Conservation (phyloP, 257 asterid genomes). For the Nyctanthes arbortristis region DNA sequence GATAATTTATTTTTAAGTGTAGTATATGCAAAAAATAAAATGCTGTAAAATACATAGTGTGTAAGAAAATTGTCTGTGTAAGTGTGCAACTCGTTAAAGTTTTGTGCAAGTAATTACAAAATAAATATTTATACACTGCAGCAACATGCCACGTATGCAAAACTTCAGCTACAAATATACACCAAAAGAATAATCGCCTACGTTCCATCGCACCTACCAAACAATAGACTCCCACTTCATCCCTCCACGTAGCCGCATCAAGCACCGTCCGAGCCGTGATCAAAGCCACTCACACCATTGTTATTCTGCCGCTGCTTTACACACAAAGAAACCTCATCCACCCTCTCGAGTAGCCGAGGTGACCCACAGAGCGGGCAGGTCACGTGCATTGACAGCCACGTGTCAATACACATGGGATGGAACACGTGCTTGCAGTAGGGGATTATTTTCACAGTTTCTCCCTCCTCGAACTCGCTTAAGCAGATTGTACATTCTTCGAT, state of each 20-base stretch:
- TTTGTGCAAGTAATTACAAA: no score
- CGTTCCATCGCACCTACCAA: no score
- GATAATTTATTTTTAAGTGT: no score
- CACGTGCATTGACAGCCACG: conserved; percentile 44
- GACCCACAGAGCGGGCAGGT: conserved; percentile 49
- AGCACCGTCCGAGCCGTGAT: conserved; percentile 21
- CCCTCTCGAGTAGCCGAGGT: conserved; percentile 22
- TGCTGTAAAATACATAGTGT: no score
- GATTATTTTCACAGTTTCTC: conserved; percentile 34
- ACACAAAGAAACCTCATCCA: conserved; percentile 33
- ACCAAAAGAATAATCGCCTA: no score
- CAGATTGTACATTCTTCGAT: conserved; percentile 42
- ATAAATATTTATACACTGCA: no score
- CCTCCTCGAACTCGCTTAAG: conserved; percentile 38
- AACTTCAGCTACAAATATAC: no score
- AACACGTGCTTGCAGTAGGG: conserved; percentile 48
- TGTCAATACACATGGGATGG: conserved; percentile 40
- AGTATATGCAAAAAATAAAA: no score
- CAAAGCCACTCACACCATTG: neutral
- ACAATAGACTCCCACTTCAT: conserved; percentile 30
- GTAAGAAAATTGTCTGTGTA: no score
- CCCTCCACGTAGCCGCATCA: conserved; percentile 21
- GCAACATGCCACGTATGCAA: no score
- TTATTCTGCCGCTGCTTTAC: conserved; percentile 6
- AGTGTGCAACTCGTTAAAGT: no score